Percentiles rank a stretch among this genome's conserved stretches.
phyloP scores from a whole-genome alignment of 768 basidiomycete species.

The Baorangia bicolor region DNA sequence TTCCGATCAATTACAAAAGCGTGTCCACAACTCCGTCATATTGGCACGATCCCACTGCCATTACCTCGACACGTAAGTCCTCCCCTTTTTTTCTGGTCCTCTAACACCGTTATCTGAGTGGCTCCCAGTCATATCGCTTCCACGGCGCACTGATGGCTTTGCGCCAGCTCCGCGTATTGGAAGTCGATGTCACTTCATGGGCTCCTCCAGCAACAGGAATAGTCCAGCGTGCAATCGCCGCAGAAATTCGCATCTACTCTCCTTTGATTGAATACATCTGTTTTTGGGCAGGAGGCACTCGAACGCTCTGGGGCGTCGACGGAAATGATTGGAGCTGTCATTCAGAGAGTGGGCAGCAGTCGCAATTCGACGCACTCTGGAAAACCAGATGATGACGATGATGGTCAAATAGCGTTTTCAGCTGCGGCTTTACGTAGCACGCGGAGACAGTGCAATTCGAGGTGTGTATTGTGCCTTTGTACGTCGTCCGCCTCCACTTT shows the following conservation, averaged over 20 bases:
- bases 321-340: constrained; percentile 37
- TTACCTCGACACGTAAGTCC: constrained; percentile 38
- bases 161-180: constrained; percentile 34
- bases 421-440: constrained; percentile 29
- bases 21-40: constrained; percentile 36
- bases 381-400: constrained; percentile 20
- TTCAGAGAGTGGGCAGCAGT: constrained; percentile 26
- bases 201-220: constrained; percentile 29
- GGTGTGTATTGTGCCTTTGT: constrained; percentile 27
- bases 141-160: constrained; percentile 36
- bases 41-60: constrained; percentile 40
- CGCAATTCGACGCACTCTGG: constrained; percentile 31
- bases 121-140: constrained; percentile 33
- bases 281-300: constrained; percentile 33
- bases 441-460: constrained; percentile 14
- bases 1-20: constrained; percentile 34
- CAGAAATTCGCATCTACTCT: constrained; percentile 40
- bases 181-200: constrained; percentile 40
- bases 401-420: constrained; percentile 13
- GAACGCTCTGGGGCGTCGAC: constrained; percentile 33
- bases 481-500: constrained; percentile 24
- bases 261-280: constrained; percentile 35
- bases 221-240: constrained; percentile 37
- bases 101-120: constrained; percentile 21
- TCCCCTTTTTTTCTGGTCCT: constrained; percentile 1